phyloP scores from a whole-genome alignment of 371 early-diverging fungal species.

The Circinella minor region DNA sequence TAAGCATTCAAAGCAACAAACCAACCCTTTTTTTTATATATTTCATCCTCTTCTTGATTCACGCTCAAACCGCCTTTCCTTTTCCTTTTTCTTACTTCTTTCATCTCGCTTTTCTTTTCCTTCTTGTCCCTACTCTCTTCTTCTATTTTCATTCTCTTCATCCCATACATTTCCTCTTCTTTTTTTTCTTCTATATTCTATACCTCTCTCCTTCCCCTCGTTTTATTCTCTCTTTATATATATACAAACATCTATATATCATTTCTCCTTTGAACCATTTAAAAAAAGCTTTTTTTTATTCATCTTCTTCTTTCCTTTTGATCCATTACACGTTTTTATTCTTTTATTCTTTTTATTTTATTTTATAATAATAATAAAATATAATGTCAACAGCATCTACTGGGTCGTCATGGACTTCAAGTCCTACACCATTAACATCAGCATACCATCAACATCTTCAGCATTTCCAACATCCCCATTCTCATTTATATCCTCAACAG shows the following conservation, averaged over 20 bases:
- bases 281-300: not conserved
- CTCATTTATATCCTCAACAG: not conserved
- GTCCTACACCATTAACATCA: not conserved
- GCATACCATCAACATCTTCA: slow-evolving; percentile 8
- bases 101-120: not conserved
- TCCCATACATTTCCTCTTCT: not conserved
- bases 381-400: slow-evolving; percentile 1
- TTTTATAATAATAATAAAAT: not conserved
- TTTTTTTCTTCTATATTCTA: not conserved
- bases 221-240: not conserved
- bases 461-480: slow-evolving; percentile 2
- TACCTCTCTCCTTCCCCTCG: slow-evolving; percentile 8
- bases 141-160: not conserved
- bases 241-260: slow-evolving; percentile 1
- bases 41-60: not conserved
- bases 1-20: not conserved
- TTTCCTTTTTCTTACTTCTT: not conserved
- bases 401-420: not conserved
- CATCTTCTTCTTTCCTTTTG: slow-evolving; percentile 2
- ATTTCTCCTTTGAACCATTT: slow-evolving; percentile 6
- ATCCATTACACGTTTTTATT: not conserved
- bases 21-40: not conserved
- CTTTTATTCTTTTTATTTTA: not conserved
- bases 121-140: not conserved
- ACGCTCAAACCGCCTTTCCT: slow-evolving; percentile 20